phyloP scores from a whole-genome alignment of 805 yeast genomes.

The Millerozyma miso region DNA sequence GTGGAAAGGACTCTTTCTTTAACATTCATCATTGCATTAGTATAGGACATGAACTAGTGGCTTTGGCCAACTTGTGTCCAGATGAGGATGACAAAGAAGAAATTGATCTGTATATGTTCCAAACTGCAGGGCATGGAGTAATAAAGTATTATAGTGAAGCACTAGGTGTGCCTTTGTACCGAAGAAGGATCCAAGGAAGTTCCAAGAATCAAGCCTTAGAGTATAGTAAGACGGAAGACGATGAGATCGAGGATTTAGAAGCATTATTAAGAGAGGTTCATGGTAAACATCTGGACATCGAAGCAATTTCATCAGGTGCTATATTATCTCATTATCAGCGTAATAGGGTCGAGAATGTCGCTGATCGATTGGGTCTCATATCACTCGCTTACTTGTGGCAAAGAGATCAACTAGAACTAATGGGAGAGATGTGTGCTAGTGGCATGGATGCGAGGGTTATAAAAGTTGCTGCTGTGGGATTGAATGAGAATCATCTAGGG shows the following conservation, averaged over 20 bases:
- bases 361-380: constrained; percentile 64
- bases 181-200: constrained; percentile 59
- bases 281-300: constrained; percentile 59
- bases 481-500: constrained; percentile 64
- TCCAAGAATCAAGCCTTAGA: constrained; percentile 66
- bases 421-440: constrained; percentile 75
- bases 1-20: constrained; percentile 94
- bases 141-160: constrained; percentile 63
- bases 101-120: constrained; percentile 94
- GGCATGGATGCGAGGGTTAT: constrained; percentile 75
- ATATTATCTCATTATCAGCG: constrained; percentile 93
- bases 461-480: constrained; percentile 92
- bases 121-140: constrained; percentile 90
- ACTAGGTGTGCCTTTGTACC: constrained; percentile 73
- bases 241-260: constrained; percentile 85
- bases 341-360: constrained; percentile 88
- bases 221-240: constrained; percentile 61
- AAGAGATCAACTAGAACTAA: constrained; percentile 70
- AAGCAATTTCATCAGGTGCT: constrained; percentile 94
- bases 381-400: constrained; percentile 87
- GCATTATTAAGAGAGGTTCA: constrained; percentile 47
- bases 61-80: constrained; percentile 73
- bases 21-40: constrained; percentile 82
- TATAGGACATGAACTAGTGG: constrained; percentile 81
- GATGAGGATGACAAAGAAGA: constrained; percentile 44